A percentile compares a stretch with the other conserved stretches of the same genome.
Evolutionary conservation across 441 rosid genomes (phyloP).

Genomic region (Mallotus japonicus): DNA sequence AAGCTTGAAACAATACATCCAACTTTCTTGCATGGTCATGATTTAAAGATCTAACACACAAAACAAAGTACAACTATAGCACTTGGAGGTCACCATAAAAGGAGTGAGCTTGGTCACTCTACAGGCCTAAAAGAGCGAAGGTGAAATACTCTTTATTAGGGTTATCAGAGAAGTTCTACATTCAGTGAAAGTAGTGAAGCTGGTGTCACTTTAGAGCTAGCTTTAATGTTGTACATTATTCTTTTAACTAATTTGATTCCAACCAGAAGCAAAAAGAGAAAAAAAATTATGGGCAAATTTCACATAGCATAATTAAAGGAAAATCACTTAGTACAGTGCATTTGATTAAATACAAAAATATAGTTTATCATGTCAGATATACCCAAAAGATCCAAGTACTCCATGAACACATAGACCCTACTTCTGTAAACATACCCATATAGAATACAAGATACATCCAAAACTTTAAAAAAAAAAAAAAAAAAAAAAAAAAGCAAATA

Average conservation of each 20-base stretch:
- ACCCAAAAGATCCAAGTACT: constrained; percentile 14
- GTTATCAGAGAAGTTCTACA: neutral
- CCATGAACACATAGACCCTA: constrained; percentile 25
- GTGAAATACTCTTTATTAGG: neutral
- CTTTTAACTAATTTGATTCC: neutral
- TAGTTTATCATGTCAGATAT: constrained; percentile 25
- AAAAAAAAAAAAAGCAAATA: neutral
- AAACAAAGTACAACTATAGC: neutral
- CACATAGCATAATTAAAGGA: constrained; percentile 13
- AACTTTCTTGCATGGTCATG: neutral
- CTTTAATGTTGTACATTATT: too few relatives aligned
- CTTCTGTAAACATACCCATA: constrained; percentile 21
- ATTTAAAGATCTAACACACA: neutral
- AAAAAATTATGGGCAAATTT: neutral
- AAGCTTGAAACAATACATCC: too few relatives aligned
- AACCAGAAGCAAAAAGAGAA: neutral
- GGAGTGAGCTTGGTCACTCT: neutral
- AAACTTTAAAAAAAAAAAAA: neutral
- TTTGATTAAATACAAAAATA: constrained; percentile 3
- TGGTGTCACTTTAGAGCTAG: neutral
- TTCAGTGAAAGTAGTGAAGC: constrained; percentile 9
- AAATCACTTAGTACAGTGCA: constrained; percentile 24
- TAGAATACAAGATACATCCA: constrained; percentile 22
- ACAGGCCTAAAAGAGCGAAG: neutral
- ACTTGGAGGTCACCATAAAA: neutral